phyloP scores from a whole-genome alignment of 441 rosid genomes.

The Isatis lusitanica region DNA sequence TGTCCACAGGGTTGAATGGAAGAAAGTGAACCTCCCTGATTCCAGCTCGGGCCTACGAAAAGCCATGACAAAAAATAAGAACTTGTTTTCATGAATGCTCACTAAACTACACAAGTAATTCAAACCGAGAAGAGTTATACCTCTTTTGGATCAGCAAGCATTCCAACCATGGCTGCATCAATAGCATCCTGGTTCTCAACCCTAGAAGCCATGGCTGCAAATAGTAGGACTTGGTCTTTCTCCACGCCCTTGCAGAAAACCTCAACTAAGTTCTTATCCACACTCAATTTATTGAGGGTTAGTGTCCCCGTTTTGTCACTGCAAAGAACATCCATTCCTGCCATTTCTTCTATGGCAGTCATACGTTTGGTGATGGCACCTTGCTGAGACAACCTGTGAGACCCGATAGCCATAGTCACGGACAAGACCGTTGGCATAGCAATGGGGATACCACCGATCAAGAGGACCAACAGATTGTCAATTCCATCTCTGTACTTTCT shows the following conservation, averaged over 20 bases:
- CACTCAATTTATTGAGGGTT: slow-evolving; percentile 84
- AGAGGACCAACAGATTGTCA: slow-evolving; percentile 61
- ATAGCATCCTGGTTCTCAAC: slow-evolving; percentile 73
- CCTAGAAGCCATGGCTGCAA: slow-evolving; percentile 45
- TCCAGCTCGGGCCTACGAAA: slow-evolving; percentile 81
- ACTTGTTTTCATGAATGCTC: background rate
- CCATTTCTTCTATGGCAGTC: slow-evolving; percentile 99
- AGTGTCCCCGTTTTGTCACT: slow-evolving; percentile 96
- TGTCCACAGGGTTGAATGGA: slow-evolving; percentile 93
- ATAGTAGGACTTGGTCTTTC: slow-evolving; percentile 39
- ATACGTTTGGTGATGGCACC: slow-evolving; percentile 98
- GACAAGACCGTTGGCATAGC: slow-evolving; percentile 80
- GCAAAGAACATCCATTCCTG: slow-evolving; percentile 98
- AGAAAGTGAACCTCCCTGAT: slow-evolving; percentile 90
- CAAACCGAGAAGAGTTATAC: slow-evolving; percentile 20
- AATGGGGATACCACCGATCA: slow-evolving; percentile 77
- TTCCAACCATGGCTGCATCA: slow-evolving; percentile 75
- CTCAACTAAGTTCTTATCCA: slow-evolving; percentile 79
- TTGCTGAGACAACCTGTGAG: slow-evolving; percentile 84
- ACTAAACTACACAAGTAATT: slow-evolving; percentile 10
- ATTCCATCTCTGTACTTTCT: slow-evolving; percentile 47
- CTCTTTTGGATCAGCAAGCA: slow-evolving; percentile 65
- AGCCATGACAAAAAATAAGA: slow-evolving; percentile 23
- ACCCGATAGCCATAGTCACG: slow-evolving; percentile 97
- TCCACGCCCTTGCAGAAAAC: slow-evolving; percentile 61